Evolutionary conservation across 306 rosid species (phyloP), one percentile per base, ranked within the genome.

Genomic region (Acacia crassicarpa): DNA sequence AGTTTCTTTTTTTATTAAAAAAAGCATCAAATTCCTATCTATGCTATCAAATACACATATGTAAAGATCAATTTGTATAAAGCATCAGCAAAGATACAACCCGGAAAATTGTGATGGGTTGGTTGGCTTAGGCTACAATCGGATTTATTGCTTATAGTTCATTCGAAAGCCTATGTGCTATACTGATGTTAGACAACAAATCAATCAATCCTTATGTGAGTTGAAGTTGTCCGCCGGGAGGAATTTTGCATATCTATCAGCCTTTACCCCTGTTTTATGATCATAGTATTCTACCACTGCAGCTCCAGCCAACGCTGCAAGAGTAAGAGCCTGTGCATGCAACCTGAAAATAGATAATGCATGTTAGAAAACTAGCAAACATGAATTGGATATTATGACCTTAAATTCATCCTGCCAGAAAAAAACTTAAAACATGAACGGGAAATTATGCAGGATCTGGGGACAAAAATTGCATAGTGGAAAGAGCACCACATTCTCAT

Each of bases 311-410:
- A 96, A 79, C 44, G 98, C 99, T 22, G 94, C 98, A 6, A 96
- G 88, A 2, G 99, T 96, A 20, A 93, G 86, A 79, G 94, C 99
- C 93, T 96, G 99, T 3, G 98, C 99, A 43, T 96, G 94, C 86
- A 96, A 84, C 97, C 98, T 96, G 91, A 82, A 49, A 72, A 20
- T 49, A 65, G 54, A 76, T 33, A 7, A 16, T 9, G 51, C 13
- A 35, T 33, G 17, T 80, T 68, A 58, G 63, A 79, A 59, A 19
- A 59, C 78, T 44, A 78, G 78, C 23, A 54, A 77, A 30, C 19
- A 48, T 22, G 27, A 46, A 69, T 7, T 77, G 66, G 15, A 71
- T 70, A 54, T 63, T 51, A 78, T 32, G 83, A 84, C 97, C 97
- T 93, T 90, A 82, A 33, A 75, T 20, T 44, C 48, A 76, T 33